Evolutionary conservation across 2,329 filamentous ascomycete genomes (phyloP).

Genomic region (Hymenoscyphus fructigenus): DNA sequence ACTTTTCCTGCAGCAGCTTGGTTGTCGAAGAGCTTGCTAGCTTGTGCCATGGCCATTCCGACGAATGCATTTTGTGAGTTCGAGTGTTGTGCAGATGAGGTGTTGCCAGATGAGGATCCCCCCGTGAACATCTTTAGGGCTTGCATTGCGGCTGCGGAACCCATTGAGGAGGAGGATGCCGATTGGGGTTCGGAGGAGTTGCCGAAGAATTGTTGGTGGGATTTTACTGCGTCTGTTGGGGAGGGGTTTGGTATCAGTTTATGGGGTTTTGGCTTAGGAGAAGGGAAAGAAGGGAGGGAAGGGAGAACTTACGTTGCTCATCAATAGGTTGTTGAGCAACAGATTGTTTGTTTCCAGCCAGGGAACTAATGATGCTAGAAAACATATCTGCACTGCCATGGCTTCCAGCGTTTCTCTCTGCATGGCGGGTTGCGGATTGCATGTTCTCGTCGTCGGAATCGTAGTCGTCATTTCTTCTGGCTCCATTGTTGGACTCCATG

Average conservation of each 20-base stretch:
- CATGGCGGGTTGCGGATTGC: conserved; percentile 53
- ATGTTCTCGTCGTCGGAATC: conserved; percentile 47
- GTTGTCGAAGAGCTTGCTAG: conserved; percentile 67
- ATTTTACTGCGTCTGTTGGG: conserved; percentile 60
- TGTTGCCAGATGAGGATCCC: conserved; percentile 45
- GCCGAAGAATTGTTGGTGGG: conserved; percentile 75
- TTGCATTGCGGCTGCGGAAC: conserved; percentile 76
- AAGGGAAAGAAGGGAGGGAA: not conserved
- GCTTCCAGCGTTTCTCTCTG: conserved; percentile 51
- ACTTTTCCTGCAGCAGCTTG: conserved; percentile 55
- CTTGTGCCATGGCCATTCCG: conserved; percentile 84
- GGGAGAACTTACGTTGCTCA: conserved; percentile 45
- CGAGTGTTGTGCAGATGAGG: conserved; percentile 47
- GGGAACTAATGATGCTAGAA: conserved; percentile 52
- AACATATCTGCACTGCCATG: conserved; percentile 53
- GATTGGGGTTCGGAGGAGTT: conserved; percentile 41
- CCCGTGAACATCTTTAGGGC: conserved; percentile 76
- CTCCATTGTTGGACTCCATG: not conserved
- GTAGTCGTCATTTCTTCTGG: not conserved
- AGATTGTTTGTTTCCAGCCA: conserved; percentile 52
- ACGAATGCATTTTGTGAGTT: conserved; percentile 71
- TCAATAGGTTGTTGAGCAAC: conserved; percentile 54
- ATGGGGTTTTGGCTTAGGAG: not conserved
- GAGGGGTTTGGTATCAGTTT: conserved; percentile 7
- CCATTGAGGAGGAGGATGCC: conserved; percentile 55